phyloP scores from a whole-genome alignment of 768 basidiomycete species.

The Lentinula raphanica region DNA sequence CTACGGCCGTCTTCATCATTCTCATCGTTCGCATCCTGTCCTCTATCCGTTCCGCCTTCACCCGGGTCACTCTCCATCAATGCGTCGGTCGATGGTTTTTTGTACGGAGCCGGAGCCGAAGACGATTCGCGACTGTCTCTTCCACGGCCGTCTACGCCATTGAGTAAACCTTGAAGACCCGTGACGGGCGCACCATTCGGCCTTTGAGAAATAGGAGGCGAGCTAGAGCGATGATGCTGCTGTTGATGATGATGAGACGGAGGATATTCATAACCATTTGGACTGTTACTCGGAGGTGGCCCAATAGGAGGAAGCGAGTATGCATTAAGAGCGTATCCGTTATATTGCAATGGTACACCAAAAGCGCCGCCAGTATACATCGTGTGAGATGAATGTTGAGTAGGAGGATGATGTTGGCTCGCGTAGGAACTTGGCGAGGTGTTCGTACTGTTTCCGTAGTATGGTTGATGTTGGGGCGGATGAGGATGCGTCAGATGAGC shows the following conservation, averaged over 20 bases:
- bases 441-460: background rate
- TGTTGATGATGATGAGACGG: background rate
- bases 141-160: constrained; percentile 5
- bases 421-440: background rate
- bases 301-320: background rate
- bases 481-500: background rate
- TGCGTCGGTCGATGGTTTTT: background rate
- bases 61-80: background rate
- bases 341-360: background rate
- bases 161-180: background rate
- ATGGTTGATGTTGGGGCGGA: constrained; percentile 3
- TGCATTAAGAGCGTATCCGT: background rate
- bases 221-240: background rate
- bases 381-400: background rate
- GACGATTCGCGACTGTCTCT: background rate
- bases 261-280: background rate
- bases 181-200: background rate
- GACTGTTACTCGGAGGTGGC: background rate
- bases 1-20: background rate
- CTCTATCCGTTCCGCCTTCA: background rate
- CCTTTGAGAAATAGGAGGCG: background rate
- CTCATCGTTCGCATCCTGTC: background rate
- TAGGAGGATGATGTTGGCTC: background rate
- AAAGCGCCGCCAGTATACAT: background rate
- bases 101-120: background rate